A percentile compares a stretch with the other conserved stretches of the same genome.
phyloP scores from a whole-genome alignment of 371 early-diverging fungal genomes.

The Mortierella sp. region DNA sequence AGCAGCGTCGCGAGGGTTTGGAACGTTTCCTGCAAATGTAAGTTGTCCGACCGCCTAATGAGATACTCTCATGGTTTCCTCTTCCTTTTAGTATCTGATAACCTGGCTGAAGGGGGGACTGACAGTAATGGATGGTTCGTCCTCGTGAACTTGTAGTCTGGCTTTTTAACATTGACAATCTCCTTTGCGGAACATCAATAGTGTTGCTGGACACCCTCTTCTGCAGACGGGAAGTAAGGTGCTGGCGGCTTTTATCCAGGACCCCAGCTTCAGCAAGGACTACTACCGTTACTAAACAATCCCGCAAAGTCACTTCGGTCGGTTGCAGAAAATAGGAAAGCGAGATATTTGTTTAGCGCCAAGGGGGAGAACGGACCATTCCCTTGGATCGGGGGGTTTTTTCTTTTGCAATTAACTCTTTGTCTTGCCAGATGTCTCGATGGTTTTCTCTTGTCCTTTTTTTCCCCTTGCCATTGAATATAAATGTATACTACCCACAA shows the following conservation, averaged over 20 bases:
- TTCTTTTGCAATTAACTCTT: too few species aligned
- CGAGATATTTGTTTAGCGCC: too few species aligned
- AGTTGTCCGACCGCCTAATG: slow-evolving; percentile 35
- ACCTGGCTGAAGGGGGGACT: background rate
- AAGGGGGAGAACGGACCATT: too few species aligned
- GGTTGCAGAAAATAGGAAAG: background rate
- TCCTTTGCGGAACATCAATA: slow-evolving; percentile 33
- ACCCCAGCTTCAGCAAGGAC: slow-evolving; percentile 85
- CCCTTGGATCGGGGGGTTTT: too few species aligned
- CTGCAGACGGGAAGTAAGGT: slow-evolving; percentile 97
- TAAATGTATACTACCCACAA: too few species aligned
- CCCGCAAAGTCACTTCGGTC: background rate
- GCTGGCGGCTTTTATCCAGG: slow-evolving; percentile 94
- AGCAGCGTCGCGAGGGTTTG: slow-evolving; percentile 89
- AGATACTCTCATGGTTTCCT: too few species aligned
- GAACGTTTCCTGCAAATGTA: slow-evolving; percentile 97
- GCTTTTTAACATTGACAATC: background rate
- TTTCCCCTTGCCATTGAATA: too few species aligned
- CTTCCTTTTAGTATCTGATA: background rate
- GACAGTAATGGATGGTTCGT: background rate
- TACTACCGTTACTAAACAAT: slow-evolving; percentile 74
- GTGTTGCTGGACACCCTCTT: slow-evolving; percentile 96
- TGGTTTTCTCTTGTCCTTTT: too few species aligned
- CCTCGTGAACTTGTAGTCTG: background rate
- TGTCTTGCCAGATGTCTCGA: too few species aligned